Conservation (phyloP, 1,284 basidiomycete genomes). For the Coniferiporia weirii region DNA sequence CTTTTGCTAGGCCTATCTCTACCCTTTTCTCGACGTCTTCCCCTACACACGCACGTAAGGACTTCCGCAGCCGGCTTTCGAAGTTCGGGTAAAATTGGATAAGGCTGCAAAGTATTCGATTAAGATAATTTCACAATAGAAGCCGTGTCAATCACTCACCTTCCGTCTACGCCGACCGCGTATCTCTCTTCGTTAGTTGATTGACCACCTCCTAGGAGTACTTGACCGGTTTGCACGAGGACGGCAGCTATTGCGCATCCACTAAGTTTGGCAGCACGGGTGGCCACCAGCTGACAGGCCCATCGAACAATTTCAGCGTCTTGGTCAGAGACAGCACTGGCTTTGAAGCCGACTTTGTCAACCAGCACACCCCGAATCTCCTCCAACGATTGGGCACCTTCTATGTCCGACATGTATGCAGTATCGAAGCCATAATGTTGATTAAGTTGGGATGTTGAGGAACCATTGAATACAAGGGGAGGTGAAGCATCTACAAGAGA, state of each 20-base stretch:
- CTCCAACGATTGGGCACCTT: slow-evolving; percentile 47
- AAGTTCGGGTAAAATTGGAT: slow-evolving; percentile 90
- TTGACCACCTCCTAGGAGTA: slow-evolving; percentile 36
- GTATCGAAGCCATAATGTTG: slow-evolving; percentile 93
- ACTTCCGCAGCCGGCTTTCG: slow-evolving; percentile 67
- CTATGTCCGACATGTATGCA: slow-evolving; percentile 85
- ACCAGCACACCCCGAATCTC: slow-evolving; percentile 51
- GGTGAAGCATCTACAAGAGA: slow-evolving; percentile 81
- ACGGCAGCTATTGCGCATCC: slow-evolving; percentile 86
- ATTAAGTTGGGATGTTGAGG: slow-evolving; percentile 70
- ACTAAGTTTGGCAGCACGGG: slow-evolving; percentile 79
- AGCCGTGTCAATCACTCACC: slow-evolving; percentile 37
- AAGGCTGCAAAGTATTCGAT: slow-evolving; percentile 46
- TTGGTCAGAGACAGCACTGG: slow-evolving; percentile 48
- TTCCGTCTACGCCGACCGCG: slow-evolving; percentile 86
- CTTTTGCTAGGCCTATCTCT: slow-evolving; percentile 89
- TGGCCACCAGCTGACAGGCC: slow-evolving; percentile 73
- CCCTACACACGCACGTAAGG: slow-evolving; percentile 75
- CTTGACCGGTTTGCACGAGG: slow-evolving; percentile 73
- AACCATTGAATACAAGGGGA: slow-evolving; percentile 76
- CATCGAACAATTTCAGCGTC: slow-evolving; percentile 82
- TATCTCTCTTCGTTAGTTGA: slow-evolving; percentile 47
- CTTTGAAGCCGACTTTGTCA: slow-evolving; percentile 54
- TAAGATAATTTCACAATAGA: slow-evolving; percentile 12
- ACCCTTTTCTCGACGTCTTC: slow-evolving; percentile 73